Conservation (phyloP, 441 rosid species). For the Pelargonium australe region DNA sequence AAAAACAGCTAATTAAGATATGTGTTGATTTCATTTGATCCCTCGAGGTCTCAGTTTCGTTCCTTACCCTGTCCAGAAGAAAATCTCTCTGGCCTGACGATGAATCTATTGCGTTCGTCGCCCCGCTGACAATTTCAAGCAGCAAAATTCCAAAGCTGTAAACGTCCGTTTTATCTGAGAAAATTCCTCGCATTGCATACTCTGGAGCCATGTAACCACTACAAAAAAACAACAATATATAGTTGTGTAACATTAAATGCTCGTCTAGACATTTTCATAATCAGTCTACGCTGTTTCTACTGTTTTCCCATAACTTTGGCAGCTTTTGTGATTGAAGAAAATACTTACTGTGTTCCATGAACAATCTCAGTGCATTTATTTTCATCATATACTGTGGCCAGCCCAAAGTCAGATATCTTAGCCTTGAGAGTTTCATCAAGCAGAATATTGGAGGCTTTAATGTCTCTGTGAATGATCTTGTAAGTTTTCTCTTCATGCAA, state of each 20-base stretch:
- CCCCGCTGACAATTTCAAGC: neutral
- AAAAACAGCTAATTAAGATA: too few relatives aligned
- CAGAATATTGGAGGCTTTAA: conserved; percentile 3
- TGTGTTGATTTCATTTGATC: too few relatives aligned
- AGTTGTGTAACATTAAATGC: neutral
- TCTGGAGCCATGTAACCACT: neutral
- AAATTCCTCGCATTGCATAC: neutral
- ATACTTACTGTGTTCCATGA: conserved; percentile 1
- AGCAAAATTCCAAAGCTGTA: neutral
- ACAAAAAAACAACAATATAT: neutral
- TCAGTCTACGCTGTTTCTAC: too few relatives aligned
- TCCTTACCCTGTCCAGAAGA: neutral
- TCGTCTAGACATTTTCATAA: too few relatives aligned
- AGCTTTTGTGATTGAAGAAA: too few relatives aligned
- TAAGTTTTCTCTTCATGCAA: neutral
- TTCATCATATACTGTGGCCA: neutral
- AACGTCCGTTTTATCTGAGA: neutral
- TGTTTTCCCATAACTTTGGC: too few relatives aligned
- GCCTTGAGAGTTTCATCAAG: neutral
- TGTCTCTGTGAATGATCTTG: neutral
- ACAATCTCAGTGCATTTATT: neutral
- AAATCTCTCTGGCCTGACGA: neutral
- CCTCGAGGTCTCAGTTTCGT: neutral
- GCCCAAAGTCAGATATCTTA: neutral
- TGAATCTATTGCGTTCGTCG: neutral